Conservation (phyloP, 495 filamentous ascomycete genomes). For the Penicillium fimorum region DNA sequence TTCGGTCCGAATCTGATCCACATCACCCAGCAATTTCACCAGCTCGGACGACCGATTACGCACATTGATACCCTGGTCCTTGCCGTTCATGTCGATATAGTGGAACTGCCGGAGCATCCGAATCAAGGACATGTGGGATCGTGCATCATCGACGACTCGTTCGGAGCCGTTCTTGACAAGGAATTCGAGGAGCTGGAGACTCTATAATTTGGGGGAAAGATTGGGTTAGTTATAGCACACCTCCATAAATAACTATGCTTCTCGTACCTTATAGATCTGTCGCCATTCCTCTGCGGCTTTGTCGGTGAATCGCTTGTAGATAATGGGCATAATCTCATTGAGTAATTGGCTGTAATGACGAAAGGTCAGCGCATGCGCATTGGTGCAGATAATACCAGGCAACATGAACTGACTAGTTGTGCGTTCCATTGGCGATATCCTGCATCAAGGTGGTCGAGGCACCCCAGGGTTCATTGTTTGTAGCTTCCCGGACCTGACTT, state of each 20-base stretch:
- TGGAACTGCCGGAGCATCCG: conserved; percentile 99
- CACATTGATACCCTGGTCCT: conserved; percentile 98
- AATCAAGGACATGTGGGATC: conserved; percentile 88
- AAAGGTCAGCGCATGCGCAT: conserved; percentile 18
- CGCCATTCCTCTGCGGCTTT: conserved; percentile 98
- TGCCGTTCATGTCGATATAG: conserved; percentile 92
- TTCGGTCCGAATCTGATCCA: conserved; percentile 88
- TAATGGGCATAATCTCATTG: conserved; percentile 99
- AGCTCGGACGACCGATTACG: conserved; percentile 95
- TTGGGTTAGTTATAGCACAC: background rate
- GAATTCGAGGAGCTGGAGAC: conserved; percentile 93
- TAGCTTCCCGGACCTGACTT: conserved; percentile 83
- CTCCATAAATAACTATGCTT: background rate
- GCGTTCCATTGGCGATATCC: conserved; percentile 96
- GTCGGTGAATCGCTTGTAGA: conserved; percentile 98
- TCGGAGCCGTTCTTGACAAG: conserved; percentile 98
- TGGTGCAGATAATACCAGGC: conserved; percentile 7
- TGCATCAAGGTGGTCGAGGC: conserved; percentile 89
- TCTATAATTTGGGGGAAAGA: conserved; percentile 37
- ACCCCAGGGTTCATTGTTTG: conserved; percentile 97
- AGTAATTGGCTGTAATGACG: conserved; percentile 71
- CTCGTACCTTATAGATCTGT: conserved; percentile 88
- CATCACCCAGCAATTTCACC: conserved; percentile 87
- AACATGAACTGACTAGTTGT: conserved; percentile 78
- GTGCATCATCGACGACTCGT: conserved; percentile 94